Conservation (phyloP, 257 asterid species). For the Salvia rosmarinus region DNA sequence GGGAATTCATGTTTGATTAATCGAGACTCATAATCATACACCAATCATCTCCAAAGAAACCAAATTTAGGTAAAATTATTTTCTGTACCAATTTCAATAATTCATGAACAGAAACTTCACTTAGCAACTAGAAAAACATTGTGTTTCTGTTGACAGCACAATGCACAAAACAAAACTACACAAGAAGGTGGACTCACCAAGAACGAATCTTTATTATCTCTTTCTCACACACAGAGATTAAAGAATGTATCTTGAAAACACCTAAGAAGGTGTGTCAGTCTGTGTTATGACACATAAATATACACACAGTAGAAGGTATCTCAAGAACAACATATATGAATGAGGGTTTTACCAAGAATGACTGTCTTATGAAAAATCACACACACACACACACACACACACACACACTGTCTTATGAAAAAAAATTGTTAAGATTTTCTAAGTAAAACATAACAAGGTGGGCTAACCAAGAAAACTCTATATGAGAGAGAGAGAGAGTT, state of each 20-base stretch:
- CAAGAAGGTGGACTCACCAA: neutral
- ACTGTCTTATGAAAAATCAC: no score
- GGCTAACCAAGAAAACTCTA: neutral
- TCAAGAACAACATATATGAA: neutral
- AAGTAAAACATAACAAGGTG: neutral
- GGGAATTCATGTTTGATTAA: neutral
- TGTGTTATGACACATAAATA: neutral
- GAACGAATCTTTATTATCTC: neutral
- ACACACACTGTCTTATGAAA: no score
- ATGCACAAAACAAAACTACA: neutral
- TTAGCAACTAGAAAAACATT: conserved; percentile 5
- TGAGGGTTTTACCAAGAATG: neutral
- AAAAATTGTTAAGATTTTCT: no score
- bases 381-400: no score
- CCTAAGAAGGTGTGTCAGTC: neutral
- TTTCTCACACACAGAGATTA: neutral
- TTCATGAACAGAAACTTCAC: conserved; percentile 2
- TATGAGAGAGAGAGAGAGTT: neutral
- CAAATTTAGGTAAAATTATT: neutral
- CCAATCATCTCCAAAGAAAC: neutral
- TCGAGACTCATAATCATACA: neutral
- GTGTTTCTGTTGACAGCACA: no score
- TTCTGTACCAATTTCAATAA: neutral
- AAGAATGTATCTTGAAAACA: no score
- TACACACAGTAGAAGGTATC: neutral